phyloP scores from a whole-genome alignment of 257 asterid genomes.

The Fraxinus pennsylvanica region DNA sequence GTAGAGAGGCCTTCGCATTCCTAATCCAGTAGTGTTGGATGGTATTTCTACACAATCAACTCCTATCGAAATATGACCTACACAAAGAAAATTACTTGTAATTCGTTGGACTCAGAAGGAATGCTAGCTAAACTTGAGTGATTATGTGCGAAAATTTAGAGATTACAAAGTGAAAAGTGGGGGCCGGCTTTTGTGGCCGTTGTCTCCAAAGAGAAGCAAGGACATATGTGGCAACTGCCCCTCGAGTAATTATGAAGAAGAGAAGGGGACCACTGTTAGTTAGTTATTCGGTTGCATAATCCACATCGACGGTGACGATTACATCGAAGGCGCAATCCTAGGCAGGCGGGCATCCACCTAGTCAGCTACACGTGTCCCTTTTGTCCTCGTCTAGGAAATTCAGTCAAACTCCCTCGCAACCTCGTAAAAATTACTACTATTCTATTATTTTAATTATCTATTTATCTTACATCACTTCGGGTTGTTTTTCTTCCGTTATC shows the following conservation, averaged over 20 bases:
- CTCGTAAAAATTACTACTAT: background rate
- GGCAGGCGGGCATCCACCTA: background rate
- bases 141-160: no score
- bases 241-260: background rate
- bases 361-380: background rate
- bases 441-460: background rate
- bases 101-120: no score
- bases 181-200: background rate
- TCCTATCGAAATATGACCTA: no score
- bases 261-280: background rate
- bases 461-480: background rate
- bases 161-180: background rate
- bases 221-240: background rate
- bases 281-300: slow-evolving; percentile 1
- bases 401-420: background rate
- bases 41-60: no score
- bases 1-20: no score
- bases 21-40: no score
- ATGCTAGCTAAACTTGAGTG: no score
- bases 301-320: slow-evolving; percentile 7
- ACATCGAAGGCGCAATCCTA: background rate
- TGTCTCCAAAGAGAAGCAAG: slow-evolving; percentile 1
- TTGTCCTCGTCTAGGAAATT: background rate
- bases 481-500: background rate
- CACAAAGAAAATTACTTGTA: no score